Evolutionary conservation across 2,329 filamentous ascomycete genomes (phyloP), one percentile per base, ranked within the genome.

Genomic region (Microascus cirrosus): DNA sequence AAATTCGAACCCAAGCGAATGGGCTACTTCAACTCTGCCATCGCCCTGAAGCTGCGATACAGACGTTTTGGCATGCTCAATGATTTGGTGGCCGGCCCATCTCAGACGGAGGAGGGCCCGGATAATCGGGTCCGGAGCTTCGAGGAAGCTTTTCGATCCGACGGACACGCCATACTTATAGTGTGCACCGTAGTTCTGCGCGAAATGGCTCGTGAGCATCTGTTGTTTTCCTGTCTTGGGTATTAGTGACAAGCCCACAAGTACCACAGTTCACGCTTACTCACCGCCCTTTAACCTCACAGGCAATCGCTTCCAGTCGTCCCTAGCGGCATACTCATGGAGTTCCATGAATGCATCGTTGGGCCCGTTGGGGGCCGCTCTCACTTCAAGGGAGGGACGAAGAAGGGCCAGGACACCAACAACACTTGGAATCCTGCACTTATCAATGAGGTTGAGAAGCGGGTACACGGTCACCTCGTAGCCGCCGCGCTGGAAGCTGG

Each of bases 121-220:
- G 6, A 78, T 71, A 1, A 87, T 73, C 0, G 73, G 68, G 1
- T 68, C 58, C 0, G 78, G 79, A 0, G 81, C 77, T 4, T 75
- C 69, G 1, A 69, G 63, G 59, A 85, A 84, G 0, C 73, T 68
- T n/a, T 67, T 71, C 3, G 74, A 79, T 6, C 75, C 69, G 2
- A 82, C 78, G 1, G 74, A 71, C 1, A 84, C 83, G 39, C 82
- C 76, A 63, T 84, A 88, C 57, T 87, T 87, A 67, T 88, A 89
- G 0, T 78, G 77, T 60, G 84, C 84, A 1, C 85, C 85, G 73
- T 78, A 82, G 60, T 84, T 84, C 34, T 75, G 73, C 2, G 71
- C 67, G 59, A 79, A 84, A 56, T 83, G 79, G 0, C 76, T 71
- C 1, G 76, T 80, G 3, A 80, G 65, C 4, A 73, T 70, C 58